phyloP scores from a whole-genome alignment of 2,329 filamentous ascomycete genomes.

The Aspergillus caelatus region DNA sequence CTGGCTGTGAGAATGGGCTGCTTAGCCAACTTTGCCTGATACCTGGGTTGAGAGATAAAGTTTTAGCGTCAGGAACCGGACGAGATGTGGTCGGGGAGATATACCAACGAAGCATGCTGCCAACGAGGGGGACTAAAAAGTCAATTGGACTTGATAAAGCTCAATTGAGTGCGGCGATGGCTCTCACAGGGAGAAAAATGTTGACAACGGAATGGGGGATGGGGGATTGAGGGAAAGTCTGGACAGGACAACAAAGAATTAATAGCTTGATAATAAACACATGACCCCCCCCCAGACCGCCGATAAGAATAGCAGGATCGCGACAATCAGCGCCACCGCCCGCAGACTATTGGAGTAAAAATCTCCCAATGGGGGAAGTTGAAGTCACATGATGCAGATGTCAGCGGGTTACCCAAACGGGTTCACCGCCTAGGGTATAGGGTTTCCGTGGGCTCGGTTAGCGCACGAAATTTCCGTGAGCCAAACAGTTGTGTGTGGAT shows the following conservation, averaged over 20 bases:
- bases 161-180: not conserved
- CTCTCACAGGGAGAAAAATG: not conserved
- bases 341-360: conserved; percentile 19
- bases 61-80: conserved; percentile 14
- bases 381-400: conserved; percentile 23
- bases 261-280: conserved; percentile 15
- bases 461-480: conserved; percentile 38
- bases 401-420: conserved; percentile 16
- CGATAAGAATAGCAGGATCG: conserved; percentile 24
- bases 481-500: conserved; percentile 30
- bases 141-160: not conserved
- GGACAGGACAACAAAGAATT: not conserved
- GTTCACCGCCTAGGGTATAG: conserved; percentile 32
- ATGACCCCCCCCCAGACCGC: conserved; percentile 19
- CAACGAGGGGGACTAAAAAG: not conserved
- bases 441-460: conserved; percentile 37
- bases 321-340: conserved; percentile 19
- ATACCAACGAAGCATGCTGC: conserved; percentile 43
- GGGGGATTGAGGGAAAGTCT: conserved; percentile 1
- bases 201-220: not conserved
- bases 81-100: conserved; percentile 12
- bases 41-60: conserved; percentile 58
- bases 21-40: conserved; percentile 78
- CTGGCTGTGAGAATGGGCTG: conserved; percentile 88
- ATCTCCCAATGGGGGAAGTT: conserved; percentile 14